These are phyloP conservation scores for Excoecaria cochinchinensis DNA, from an alignment of 345 rosid species.

Conservation along the genomic window DNA sequence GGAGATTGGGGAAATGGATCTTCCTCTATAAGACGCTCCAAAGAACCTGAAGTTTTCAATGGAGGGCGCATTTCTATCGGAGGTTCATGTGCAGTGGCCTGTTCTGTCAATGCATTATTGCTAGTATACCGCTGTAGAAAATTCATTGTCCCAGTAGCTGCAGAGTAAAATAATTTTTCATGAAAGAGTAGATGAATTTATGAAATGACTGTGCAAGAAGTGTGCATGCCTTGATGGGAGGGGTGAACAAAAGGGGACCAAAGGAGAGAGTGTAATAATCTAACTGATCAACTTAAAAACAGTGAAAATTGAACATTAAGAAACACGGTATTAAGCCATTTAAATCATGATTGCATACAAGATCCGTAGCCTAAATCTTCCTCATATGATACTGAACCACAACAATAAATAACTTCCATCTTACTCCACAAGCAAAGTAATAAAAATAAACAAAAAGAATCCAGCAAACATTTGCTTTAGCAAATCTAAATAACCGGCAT, in stretches of 20 bases:
- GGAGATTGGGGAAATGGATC: slow-evolving; percentile 59
- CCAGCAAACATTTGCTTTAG: not conserved
- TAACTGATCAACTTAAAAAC: not conserved
- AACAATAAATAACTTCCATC: not conserved
- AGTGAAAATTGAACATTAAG: not conserved
- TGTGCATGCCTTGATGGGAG: not conserved
- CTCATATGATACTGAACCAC: not conserved
- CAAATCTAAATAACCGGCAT: not conserved
- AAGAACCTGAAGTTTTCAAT: slow-evolving; percentile 42
- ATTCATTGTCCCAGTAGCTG: slow-evolving; percentile 57
- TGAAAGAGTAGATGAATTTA: not conserved
- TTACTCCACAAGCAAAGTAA: too few relatives aligned
- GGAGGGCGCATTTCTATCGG: slow-evolving; percentile 31
- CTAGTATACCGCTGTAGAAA: slow-evolving; percentile 64
- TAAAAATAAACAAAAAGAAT: not conserved
- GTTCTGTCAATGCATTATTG: slow-evolving; percentile 41
- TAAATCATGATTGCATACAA: not conserved
- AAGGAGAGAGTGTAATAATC: not conserved
- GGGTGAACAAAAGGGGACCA: not conserved
- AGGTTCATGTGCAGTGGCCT: slow-evolving; percentile 43
- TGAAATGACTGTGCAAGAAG: not conserved
- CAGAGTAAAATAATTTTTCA: not conserved
- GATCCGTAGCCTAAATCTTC: not conserved
- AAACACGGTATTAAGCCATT: not conserved
- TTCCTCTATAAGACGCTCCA: slow-evolving; percentile 68